Conservation (phyloP, 2,329 filamentous ascomycete genomes). For the Aspergillus piperis region DNA sequence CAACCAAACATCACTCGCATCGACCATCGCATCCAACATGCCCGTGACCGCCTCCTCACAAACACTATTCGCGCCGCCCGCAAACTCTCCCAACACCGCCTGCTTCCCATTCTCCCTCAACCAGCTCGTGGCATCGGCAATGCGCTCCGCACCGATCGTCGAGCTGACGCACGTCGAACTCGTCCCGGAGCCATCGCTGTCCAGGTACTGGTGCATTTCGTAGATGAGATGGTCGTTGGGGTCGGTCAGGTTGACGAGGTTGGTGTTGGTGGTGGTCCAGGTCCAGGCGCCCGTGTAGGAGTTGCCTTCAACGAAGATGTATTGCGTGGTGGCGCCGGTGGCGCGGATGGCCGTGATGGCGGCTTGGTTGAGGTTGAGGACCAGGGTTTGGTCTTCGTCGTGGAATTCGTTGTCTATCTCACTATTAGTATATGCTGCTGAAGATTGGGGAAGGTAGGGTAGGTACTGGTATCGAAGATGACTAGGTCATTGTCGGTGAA, state of each 20-base stretch:
- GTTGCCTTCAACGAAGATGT: conserved; percentile 62
- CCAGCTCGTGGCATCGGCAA: conserved; percentile 56
- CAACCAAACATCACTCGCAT: conserved; percentile 56
- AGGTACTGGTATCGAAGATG: conserved; percentile 61
- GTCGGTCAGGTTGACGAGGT: conserved; percentile 53
- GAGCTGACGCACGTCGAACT: conserved; percentile 51
- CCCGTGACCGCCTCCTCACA: conserved; percentile 51
- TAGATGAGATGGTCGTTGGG: conserved; percentile 57
- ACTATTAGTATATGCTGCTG: background rate
- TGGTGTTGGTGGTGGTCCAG: conserved; percentile 49
- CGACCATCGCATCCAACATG: conserved; percentile 49
- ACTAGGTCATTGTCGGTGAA: conserved; percentile 59
- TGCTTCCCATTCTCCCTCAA: conserved; percentile 55
- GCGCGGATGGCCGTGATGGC: conserved; percentile 63
- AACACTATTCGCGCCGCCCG: conserved; percentile 52
- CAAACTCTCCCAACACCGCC: conserved; percentile 58
- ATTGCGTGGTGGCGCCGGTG: conserved; percentile 58
- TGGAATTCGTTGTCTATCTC: conserved; percentile 63
- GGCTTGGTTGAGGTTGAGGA: conserved; percentile 63
- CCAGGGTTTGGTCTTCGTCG: conserved; percentile 61
- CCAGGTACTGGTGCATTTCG: conserved; percentile 66
- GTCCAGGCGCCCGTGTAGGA: conserved; percentile 51
- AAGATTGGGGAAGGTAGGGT: background rate
- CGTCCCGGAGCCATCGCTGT: conserved; percentile 58
- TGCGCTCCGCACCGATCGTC: conserved; percentile 57